Evolutionary conservation across 2,329 filamentous ascomycete species (phyloP), one percentile per base, ranked within the genome.

Genomic region (Saccharata proteae): DNA sequence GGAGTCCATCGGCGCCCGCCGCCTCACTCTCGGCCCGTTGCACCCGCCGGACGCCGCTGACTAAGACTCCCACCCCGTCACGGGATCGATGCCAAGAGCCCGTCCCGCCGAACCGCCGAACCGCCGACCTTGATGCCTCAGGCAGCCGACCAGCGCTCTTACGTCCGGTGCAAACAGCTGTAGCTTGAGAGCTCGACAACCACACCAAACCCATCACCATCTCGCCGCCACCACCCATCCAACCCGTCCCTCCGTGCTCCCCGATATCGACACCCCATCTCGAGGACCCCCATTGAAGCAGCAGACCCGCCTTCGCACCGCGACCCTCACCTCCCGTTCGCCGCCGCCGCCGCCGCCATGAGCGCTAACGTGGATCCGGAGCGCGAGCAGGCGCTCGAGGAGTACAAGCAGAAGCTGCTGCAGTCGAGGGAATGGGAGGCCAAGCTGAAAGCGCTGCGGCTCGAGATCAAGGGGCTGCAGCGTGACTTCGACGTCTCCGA

Each of bases 351-450:
- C 20, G 24, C 12, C 32, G 25, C 25, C 34, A 58, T 59, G 53
- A 56, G 52, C 44, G 46, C 44, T 38, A 48, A 46, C 40, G 44
- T 44, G 35, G 63, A 67, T 39, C 59, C 63, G n/a, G 64, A 67
- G 54, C 55, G 64, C 43, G 57, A 64, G 34, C 59, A 65, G 35
- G 61, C 64, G 34, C 60, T 68, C 35, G 59, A 66, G 19, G 59
- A 63, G 43, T 68, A 66, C 59, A 67, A 67, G 55, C 50, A 46
- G 29, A 67, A 66, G 54, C 55, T 68, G 48, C 71, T 94, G 51
- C 88, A 98, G 61, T 93, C 92, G 47, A 76, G 92, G 61, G 90
- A 98, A 70, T 96, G 85, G 85, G 92, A 98, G 61, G 80, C 88
- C 31, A 98, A 96, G 70, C 74, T 98, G 39, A 98, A 96, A 67